phyloP scores from a whole-genome alignment of 148 eudicot genomes.

The Camellia granthamiana region DNA sequence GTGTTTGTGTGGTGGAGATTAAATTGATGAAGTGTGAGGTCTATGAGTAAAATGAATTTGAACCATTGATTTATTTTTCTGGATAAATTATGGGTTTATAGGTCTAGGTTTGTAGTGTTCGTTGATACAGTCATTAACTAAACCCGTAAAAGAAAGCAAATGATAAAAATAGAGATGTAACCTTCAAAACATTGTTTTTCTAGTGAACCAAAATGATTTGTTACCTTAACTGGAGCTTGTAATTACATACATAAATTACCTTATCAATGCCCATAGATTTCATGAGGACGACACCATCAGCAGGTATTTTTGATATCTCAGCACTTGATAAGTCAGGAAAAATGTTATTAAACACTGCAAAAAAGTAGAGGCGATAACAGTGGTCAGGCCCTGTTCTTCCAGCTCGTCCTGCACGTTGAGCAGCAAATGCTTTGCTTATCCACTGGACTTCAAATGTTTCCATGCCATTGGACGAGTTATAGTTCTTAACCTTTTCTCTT shows the following conservation, averaged over 20 bases:
- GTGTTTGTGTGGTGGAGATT: no score
- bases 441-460: slow-evolving; percentile 85
- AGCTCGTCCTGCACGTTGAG: slow-evolving; percentile 95
- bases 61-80: no score
- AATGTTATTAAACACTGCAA: slow-evolving; percentile 54
- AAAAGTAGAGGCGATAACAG: slow-evolving; percentile 82
- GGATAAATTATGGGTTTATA: no score
- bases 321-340: slow-evolving; percentile 66
- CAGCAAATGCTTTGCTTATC: slow-evolving; percentile 93
- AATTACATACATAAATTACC: slow-evolving; percentile 30
- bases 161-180: neutral
- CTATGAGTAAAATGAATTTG: no score
- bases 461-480: slow-evolving; percentile 71
- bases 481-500: slow-evolving; percentile 84
- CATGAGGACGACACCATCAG: slow-evolving; percentile 82
- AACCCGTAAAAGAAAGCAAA: slow-evolving; percentile 2
- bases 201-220: neutral
- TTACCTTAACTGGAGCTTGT: neutral
- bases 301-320: slow-evolving; percentile 83
- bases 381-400: slow-evolving; percentile 99
- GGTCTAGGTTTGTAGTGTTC: no score
- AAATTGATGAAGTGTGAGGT: no score
- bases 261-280: slow-evolving; percentile 80
- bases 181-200: no score
- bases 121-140: neutral